Evolutionary conservation across 2,329 filamentous ascomycete species (phyloP).

Genomic region (Colletotrichum melonis): DNA sequence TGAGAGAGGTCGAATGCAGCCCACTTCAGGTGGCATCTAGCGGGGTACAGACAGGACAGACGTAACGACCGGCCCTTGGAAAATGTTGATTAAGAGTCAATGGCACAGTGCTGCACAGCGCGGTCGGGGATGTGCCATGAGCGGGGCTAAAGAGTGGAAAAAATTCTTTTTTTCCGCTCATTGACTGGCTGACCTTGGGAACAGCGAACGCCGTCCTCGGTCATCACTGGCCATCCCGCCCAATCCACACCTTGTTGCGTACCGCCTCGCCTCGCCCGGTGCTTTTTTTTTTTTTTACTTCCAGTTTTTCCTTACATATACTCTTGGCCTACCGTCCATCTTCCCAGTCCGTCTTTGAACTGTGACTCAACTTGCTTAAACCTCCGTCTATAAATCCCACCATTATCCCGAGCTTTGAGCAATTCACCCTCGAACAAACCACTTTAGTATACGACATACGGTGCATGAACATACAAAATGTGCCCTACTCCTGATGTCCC

Average conservation of each 20-base stretch:
- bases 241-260: conserved; percentile 35
- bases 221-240: conserved; percentile 36
- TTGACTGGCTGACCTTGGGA: conserved; percentile 21
- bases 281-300: conserved; percentile 14
- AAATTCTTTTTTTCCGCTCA: conserved; percentile 31
- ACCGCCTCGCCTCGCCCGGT: conserved; percentile 28
- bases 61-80: conserved; percentile 22
- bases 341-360: background rate
- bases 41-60: conserved; percentile 30
- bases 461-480: conserved; percentile 34
- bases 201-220: conserved; percentile 34
- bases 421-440: background rate
- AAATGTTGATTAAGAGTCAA: conserved; percentile 28
- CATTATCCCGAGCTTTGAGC: background rate
- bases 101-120: conserved; percentile 18
- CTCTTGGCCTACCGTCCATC: conserved; percentile 7
- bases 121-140: conserved; percentile 25
- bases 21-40: conserved; percentile 33
- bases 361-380: conserved; percentile 34
- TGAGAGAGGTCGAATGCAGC: background rate
- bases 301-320: conserved; percentile 15
- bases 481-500: conserved; percentile 36
- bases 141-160: conserved; percentile 34
- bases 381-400: conserved; percentile 23
- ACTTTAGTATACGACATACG: background rate